phyloP scores from a whole-genome alignment of 306 rosid genomes.

The Casuarina equisetifolia region DNA sequence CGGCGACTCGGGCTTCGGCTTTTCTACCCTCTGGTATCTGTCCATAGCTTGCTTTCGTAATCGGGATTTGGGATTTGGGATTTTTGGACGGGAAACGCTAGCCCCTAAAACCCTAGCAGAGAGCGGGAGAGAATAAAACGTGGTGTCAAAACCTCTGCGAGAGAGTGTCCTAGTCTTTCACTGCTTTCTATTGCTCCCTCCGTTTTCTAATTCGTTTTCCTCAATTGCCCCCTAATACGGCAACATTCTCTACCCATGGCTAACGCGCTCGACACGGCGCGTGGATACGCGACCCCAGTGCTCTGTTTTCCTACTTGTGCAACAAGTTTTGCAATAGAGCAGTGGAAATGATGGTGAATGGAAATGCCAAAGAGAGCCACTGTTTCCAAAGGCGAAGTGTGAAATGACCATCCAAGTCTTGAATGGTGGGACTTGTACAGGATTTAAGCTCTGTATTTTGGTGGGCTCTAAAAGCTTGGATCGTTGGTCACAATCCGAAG shows the following conservation, averaged over 20 bases:
- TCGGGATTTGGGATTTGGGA: conserved; percentile 21
- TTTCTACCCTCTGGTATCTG: conserved; percentile 89
- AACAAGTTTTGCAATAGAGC: too few relatives aligned
- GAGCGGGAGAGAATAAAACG: not conserved
- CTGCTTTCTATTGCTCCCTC: not conserved
- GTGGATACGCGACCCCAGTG: too few relatives aligned
- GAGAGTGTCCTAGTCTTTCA: conserved; percentile 17
- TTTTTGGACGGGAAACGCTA: conserved; percentile 29
- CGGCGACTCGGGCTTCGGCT: conserved; percentile 75
- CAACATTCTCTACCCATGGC: not conserved
- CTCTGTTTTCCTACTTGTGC: too few relatives aligned
- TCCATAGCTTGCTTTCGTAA: conserved; percentile 52
- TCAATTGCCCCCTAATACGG: not conserved
- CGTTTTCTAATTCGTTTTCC: not conserved
- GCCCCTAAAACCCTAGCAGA: conserved; percentile 67
- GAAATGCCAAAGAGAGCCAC: too few relatives aligned
- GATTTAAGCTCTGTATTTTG: too few relatives aligned
- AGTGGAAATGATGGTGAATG: too few relatives aligned
- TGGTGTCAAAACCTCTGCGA: conserved; percentile 12
- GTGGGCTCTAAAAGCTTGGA: too few relatives aligned
- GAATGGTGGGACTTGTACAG: too few relatives aligned
- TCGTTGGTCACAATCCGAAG: not conserved
- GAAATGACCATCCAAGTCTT: too few relatives aligned
- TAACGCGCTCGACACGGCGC: too few relatives aligned
- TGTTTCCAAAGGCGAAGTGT: too few relatives aligned